phyloP scores from a whole-genome alignment of 2,329 filamentous ascomycete genomes.

The Cephalotrichum gorgonifer region DNA sequence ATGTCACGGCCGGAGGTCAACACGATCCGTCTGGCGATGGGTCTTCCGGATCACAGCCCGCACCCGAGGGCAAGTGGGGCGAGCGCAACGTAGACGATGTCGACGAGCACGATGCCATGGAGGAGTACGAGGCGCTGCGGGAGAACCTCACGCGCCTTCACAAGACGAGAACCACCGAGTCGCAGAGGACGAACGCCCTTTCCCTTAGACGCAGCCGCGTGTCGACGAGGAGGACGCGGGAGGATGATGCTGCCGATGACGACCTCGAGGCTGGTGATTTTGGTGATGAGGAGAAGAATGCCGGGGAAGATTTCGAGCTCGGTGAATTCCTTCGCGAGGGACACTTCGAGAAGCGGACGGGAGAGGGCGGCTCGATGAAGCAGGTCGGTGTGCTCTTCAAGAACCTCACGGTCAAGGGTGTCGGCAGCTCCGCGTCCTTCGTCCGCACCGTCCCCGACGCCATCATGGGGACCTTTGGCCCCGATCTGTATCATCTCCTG shows the following conservation, averaged over 20 bases:
- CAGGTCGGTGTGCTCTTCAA: conserved; percentile 71
- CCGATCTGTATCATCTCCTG: conserved; percentile 61
- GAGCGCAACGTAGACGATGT: conserved; percentile 24
- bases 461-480: conserved; percentile 68
- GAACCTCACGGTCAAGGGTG: conserved; percentile 63
- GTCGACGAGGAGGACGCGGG: not conserved
- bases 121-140: conserved; percentile 23
- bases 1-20: conserved; percentile 10
- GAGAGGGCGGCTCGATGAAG: conserved; percentile 56
- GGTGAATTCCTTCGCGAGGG: conserved; percentile 63
- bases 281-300: not conserved
- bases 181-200: conserved; percentile 15
- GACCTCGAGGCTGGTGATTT: not conserved
- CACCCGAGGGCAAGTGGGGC: conserved; percentile 23
- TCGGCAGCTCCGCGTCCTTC: conserved; percentile 55
- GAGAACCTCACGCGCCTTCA: conserved; percentile 23
- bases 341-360: conserved; percentile 62
- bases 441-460: conserved; percentile 66
- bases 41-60: conserved; percentile 2
- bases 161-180: conserved; percentile 21
- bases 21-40: conserved; percentile 5
- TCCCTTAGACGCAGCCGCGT: not conserved
- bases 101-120: conserved; percentile 20
- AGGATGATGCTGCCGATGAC: not conserved
- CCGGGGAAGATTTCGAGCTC: conserved; percentile 56